Conservation (phyloP, 352 stramenopile species). For the Pythium brassicae region DNA sequence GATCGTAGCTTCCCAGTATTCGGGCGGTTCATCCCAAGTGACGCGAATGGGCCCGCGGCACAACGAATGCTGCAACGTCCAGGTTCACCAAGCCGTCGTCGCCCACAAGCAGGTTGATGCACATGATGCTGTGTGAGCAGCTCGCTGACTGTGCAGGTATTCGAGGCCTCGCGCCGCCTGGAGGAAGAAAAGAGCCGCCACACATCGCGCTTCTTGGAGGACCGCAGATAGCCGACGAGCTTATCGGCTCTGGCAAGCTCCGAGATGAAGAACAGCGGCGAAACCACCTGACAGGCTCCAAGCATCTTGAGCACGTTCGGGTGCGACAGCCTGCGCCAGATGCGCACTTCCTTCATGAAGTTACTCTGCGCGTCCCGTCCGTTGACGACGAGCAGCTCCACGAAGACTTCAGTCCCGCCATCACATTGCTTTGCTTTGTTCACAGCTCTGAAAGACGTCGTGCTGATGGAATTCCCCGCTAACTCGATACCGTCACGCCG, state of each 20-base stretch:
- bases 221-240: conserved; percentile 35
- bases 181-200: conserved; percentile 28
- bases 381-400: conserved; percentile 20
- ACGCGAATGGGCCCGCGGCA: no score
- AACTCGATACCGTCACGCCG: conserved; percentile 8
- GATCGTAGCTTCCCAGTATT: no score
- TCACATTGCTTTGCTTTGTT: conserved; percentile 14
- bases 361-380: background rate
- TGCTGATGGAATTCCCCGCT: conserved; percentile 4
- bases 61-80: conserved; percentile 20
- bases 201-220: conserved; percentile 11
- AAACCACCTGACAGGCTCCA: conserved; percentile 18
- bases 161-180: conserved; percentile 36
- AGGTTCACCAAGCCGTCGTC: conserved; percentile 21
- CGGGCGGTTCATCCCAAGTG: no score
- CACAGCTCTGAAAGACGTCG: conserved; percentile 8
- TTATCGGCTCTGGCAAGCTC: conserved; percentile 34
- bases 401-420: conserved; percentile 12
- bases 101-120: conserved; percentile 27
- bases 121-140: conserved; percentile 82
- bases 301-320: conserved; percentile 27
- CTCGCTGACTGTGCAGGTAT: conserved; percentile 50
- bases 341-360: conserved; percentile 19
- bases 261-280: conserved; percentile 20
- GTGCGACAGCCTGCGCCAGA: conserved; percentile 21